Percentiles rank a stretch among this genome's conserved stretches.
Conservation (phyloP, 2,329 filamentous ascomycete species). For the Penicillium sp. region DNA sequence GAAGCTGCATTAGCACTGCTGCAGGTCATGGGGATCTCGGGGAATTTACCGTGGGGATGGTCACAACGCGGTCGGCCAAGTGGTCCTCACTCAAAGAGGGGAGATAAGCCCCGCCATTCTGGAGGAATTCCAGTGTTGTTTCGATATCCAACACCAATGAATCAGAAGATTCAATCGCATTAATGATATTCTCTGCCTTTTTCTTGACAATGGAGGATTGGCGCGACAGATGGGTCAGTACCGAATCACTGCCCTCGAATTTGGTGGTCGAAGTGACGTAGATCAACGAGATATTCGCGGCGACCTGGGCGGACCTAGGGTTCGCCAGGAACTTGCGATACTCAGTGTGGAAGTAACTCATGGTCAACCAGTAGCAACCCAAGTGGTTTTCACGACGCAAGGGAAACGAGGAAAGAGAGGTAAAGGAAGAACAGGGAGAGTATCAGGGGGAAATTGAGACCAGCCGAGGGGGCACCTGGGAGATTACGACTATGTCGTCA, state of each 20-base stretch:
- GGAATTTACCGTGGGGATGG: slow-evolving; percentile 72
- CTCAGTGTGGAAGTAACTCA: slow-evolving; percentile 45
- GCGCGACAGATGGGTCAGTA: slow-evolving; percentile 77
- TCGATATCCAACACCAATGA: slow-evolving; percentile 76
- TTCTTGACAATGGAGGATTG: slow-evolving; percentile 76
- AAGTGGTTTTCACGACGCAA: slow-evolving; percentile 5
- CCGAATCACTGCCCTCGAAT: slow-evolving; percentile 68
- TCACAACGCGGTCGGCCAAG: slow-evolving; percentile 75
- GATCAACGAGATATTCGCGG: slow-evolving; percentile 68
- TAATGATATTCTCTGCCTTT: slow-evolving; percentile 76
- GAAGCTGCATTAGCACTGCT: slow-evolving; percentile 9
- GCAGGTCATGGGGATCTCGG: slow-evolving; percentile 6
- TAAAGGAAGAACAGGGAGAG: slow-evolving; percentile 11
- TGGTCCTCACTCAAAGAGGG: slow-evolving; percentile 94
- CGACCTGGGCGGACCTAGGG: slow-evolving; percentile 64
- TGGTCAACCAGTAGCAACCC: slow-evolving; percentile 18
- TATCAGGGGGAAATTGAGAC: slow-evolving; percentile 10
- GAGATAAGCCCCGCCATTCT: slow-evolving; percentile 80
- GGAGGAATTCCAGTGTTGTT: slow-evolving; percentile 77
- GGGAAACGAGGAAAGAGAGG: slow-evolving; percentile 11
- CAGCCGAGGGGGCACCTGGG: slow-evolving; percentile 1
- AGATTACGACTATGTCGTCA: background rate
- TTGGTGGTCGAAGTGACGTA: slow-evolving; percentile 88
- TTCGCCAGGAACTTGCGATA: slow-evolving; percentile 74
- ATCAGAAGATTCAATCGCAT: slow-evolving; percentile 68